Evolutionary conservation across 208 protist species (phyloP).

Genomic region (Acanthamoeba royreba): DNA sequence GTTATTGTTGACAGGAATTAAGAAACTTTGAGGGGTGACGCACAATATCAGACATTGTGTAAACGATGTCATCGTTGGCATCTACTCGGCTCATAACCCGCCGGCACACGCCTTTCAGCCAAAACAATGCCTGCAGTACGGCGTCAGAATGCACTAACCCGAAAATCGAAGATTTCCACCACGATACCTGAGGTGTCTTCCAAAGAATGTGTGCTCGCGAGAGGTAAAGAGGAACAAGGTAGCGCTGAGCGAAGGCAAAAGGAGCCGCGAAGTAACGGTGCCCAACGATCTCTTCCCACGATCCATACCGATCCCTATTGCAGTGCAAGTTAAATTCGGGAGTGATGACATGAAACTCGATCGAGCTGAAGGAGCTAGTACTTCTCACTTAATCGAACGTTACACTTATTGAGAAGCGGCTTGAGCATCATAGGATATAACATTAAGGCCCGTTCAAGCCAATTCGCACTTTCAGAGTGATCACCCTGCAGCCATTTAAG

Average conservation of each 20-base stretch:
- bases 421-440: slow-evolving; percentile 20
- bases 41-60: neutral
- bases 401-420: slow-evolving; percentile 22
- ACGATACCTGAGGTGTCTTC: neutral
- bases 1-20: neutral
- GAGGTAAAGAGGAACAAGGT: slow-evolving; percentile 6
- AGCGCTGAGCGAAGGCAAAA: neutral
- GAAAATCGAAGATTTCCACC: neutral
- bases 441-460: neutral
- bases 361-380: too few species aligned
- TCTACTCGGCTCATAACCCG: neutral
- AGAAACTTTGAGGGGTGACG: too few species aligned
- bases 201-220: neutral
- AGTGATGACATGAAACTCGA: neutral
- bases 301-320: neutral
- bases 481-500: neutral
- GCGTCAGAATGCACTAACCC: neutral
- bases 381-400: neutral
- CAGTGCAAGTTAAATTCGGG: neutral
- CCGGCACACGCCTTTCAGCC: slow-evolving; percentile 8
- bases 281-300: neutral
- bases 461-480: neutral
- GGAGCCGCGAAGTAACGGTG: slow-evolving; percentile 18
- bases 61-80: slow-evolving; percentile 3
- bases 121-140: neutral